Base-by-base conservation (phyloP, 495 filamentous ascomycete genomes). In the Neurospora sp. region DNA sequence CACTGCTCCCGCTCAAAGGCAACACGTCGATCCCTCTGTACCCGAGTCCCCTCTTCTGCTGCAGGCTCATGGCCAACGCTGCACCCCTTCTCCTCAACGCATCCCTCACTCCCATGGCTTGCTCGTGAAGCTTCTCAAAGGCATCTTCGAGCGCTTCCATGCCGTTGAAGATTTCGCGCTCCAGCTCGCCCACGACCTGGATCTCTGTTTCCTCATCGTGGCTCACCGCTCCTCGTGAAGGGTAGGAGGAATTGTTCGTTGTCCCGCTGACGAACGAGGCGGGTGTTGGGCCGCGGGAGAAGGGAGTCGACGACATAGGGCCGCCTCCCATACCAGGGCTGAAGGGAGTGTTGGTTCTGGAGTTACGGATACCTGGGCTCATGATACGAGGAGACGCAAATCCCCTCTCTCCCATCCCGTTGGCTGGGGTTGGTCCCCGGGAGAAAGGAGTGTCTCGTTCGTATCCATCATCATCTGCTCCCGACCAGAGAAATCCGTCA, bases 131-230 rank as follows among this genome's bases (percentile, higher is more conserved):
- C 61, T 89, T 91, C 82, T 98, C 96, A 74, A 99, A 97, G 4
- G 96, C 94, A 79, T 97, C 92, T 81, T 98, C 96, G 40, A 99
- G 88, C 16, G 91, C 89, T 81, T 98, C 96, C 92, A 99, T 97
- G 59, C 93, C 91, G 38, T 88, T 87, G 83, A 92, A 97, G 74
- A 99, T 97, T 75, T 97, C 94, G 6, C 93, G 90, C 78, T 99
- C 96, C 45, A 99, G 88, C 79, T 97, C 93, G 2, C 93, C 95
- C 10, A 98, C 84, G 12, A 92, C 89, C 0, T 92, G 90, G 71
- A 98, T 95, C 78, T 99, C 96, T 61, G 92, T 92, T 76, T 99
- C 96, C 82, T 99, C 96, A 79, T 99, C 96, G 65, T 96, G 81
- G 6, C 93, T 92, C 20, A 99, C 93, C 27, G 85, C 81, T 31